phyloP scores from a whole-genome alignment of 2,329 filamentous ascomycete species.

The Boeremia exigua region DNA sequence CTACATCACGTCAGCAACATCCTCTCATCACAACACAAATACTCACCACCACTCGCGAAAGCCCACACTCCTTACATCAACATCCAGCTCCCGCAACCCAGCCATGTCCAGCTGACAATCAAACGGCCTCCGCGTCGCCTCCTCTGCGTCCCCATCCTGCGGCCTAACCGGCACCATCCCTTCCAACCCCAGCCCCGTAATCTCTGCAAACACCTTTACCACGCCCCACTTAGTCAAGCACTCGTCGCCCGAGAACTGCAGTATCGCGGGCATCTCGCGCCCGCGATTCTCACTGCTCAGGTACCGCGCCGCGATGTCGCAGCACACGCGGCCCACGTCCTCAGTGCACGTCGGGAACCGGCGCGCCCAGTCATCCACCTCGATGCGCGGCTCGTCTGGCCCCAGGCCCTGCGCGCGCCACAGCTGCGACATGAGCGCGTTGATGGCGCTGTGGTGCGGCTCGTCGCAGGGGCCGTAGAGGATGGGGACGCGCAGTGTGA shows the following conservation, averaged over 20 bases:
- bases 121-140: conserved; percentile 78
- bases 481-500: conserved; percentile 81
- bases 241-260: conserved; percentile 84
- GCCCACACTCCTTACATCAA: conserved; percentile 75
- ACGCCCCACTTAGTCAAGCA: conserved; percentile 90
- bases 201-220: conserved; percentile 76
- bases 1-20: conserved; percentile 26
- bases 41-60: conserved; percentile 80
- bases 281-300: conserved; percentile 34
- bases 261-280: conserved; percentile 67
- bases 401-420: conserved; percentile 69
- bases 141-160: conserved; percentile 70
- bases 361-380: conserved; percentile 86
- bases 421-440: conserved; percentile 77
- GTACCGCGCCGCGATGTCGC: conserved; percentile 76
- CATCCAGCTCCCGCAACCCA: conserved; percentile 73
- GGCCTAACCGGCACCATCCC: conserved; percentile 64
- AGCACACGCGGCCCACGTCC: conserved; percentile 80
- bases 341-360: conserved; percentile 89
- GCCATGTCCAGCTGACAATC: conserved; percentile 86
- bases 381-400: conserved; percentile 57
- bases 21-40: neutral
- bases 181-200: conserved; percentile 75
- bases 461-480: conserved; percentile 77
- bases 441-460: conserved; percentile 79